These are phyloP conservation scores for Chlamydomonas incerta DNA, from an alignment of 139 green algal genomes.

Conservation along the genomic window DNA sequence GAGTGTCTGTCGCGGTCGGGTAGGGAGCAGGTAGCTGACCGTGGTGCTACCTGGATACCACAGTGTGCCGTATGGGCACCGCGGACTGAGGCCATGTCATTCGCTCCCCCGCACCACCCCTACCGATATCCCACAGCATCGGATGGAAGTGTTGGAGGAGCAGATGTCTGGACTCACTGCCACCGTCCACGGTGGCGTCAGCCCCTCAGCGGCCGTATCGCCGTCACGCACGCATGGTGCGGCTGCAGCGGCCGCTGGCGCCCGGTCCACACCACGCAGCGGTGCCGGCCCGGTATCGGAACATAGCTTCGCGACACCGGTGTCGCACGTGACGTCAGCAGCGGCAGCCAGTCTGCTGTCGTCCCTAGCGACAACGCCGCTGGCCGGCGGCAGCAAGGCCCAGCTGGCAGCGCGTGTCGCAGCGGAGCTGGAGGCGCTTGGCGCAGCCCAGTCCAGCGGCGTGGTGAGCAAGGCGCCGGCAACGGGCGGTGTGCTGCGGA, in stretches of 20 bases:
- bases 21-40: no score
- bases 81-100: no score
- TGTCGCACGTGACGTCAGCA: not conserved
- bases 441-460: not conserved
- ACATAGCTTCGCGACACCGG: not conserved
- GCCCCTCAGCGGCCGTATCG: not conserved
- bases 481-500: no score
- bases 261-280: not conserved
- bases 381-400: not conserved
- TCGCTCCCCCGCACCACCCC: no score
- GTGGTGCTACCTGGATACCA: not conserved
- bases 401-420: not conserved
- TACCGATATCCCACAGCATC: constrained; percentile 36
- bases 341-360: not conserved
- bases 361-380: not conserved
- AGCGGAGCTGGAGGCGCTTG: not conserved
- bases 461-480: no score
- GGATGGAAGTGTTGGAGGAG: constrained; percentile 35
- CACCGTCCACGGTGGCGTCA: not conserved
- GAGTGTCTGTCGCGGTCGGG: not conserved
- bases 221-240: not conserved
- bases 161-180: not conserved
- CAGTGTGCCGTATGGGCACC: not conserved
- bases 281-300: constrained; percentile 13
- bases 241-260: not conserved